These are phyloP conservation scores for Entelexis paramagnoliae DNA, from an alignment of 1,139 yeast genomes.

Conservation along the genomic window DNA sequence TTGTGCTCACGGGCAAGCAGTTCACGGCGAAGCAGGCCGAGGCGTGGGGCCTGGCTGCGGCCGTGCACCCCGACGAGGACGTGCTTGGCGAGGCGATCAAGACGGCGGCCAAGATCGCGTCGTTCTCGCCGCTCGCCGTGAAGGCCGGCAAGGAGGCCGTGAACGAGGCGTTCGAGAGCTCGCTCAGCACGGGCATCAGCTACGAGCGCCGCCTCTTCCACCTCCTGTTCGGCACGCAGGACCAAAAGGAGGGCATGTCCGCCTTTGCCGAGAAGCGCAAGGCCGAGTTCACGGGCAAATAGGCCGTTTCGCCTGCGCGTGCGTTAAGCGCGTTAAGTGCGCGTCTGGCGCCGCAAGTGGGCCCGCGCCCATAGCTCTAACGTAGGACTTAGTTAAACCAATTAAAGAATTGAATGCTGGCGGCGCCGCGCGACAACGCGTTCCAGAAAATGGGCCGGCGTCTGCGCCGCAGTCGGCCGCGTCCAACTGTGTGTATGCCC, in stretches of 20 bases:
- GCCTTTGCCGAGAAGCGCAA: constrained; percentile 42
- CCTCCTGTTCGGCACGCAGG: constrained; percentile 37
- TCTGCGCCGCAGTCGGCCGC: no score
- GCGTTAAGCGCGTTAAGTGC: no score
- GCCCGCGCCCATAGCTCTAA: no score
- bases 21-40: constrained; percentile 40
- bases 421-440: no score
- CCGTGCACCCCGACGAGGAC: constrained; percentile 34
- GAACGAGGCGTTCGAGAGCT: constrained; percentile 34
- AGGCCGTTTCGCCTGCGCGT: background rate
- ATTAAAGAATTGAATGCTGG: no score
- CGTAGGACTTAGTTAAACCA: no score
- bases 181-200: constrained; percentile 35
- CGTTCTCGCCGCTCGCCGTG: constrained; percentile 37
- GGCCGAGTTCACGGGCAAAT: constrained; percentile 31
- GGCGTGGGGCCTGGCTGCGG: constrained; percentile 42
- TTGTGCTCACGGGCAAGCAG: constrained; percentile 39
- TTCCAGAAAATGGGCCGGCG: no score
- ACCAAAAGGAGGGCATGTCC: constrained; percentile 44
- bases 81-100: constrained; percentile 39
- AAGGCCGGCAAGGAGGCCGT: constrained; percentile 42
- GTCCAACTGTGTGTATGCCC: no score
- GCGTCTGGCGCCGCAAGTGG: no score
- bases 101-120: constrained; percentile 38
- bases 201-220: constrained; percentile 40